Base-by-base conservation (phyloP, 2,329 filamentous ascomycete species). In the Arthrobotrys sphaeroides region DNA sequence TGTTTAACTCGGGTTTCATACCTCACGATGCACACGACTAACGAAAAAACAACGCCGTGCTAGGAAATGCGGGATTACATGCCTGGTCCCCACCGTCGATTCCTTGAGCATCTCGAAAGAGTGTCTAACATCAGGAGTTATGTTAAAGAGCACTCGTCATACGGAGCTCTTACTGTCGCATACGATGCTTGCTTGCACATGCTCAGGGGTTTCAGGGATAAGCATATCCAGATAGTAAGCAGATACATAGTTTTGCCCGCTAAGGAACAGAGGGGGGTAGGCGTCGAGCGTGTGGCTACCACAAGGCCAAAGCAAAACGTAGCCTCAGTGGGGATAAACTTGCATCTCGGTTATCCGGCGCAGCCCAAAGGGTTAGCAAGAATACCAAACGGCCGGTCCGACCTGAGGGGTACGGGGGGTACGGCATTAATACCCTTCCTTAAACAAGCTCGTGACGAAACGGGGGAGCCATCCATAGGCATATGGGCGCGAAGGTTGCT, bases 381-480 rank as follows among this genome's bases (percentile, higher is more conserved):
- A 36, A n/a, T 66, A 31, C 51, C 66, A 9, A 62, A 61, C 26
- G 33, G 62, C 24, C 43, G 65, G 18, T 55, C 66, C 18, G 83
- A 90, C 59, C 87, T 97, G 26, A 92, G 91, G 47, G 95, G 95
- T 1, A 99, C 95, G 0, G 95, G 95, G 12, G 95, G 95, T 13
- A 98, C 95, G 0, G 92, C 94, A 0, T 85, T 99, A 68, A 97
- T 99, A 67, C 92, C 94, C 0, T 99, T 99, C 83, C 85, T 99
- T 76, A 97, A 98, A 83, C 95, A 99, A 83, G 95, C 95, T 3
- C 87, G 95, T 26, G 94, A 99, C 80, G 95, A 99, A 85, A 99
- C 95, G 0, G 92, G 92, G 13, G 94, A 98, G 82, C 93, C 93
- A 0, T 93, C 94, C 0, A 90, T 98, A 55, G 88, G 90, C 79